Conservation (phyloP, 306 rosid genomes). For the Macrotyloma uniflorum region DNA sequence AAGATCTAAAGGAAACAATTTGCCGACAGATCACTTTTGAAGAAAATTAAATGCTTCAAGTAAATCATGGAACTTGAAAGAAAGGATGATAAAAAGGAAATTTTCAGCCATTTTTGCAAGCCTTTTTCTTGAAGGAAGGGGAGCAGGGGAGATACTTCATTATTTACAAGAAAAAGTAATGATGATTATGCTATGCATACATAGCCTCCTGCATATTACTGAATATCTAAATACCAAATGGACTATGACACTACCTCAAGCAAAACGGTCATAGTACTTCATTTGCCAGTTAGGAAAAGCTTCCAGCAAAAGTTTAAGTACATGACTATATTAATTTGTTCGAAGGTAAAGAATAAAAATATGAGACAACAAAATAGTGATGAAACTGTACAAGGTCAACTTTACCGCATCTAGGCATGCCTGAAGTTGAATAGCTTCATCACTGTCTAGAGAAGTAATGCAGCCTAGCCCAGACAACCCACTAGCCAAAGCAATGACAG, state of each 20-base stretch:
- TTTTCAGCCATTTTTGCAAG: slow-evolving; percentile 4
- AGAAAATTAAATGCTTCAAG: slow-evolving; percentile 21
- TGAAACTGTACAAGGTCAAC: slow-evolving; percentile 26
- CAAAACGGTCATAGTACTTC: neutral
- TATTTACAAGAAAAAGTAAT: neutral
- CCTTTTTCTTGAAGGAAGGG: neutral
- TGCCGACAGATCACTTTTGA: neutral
- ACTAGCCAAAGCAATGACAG: slow-evolving; percentile 93
- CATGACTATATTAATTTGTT: neutral
- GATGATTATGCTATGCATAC: neutral
- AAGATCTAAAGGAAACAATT: slow-evolving; percentile 1
- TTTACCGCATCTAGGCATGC: slow-evolving; percentile 82
- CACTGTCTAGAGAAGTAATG: slow-evolving; percentile 64
- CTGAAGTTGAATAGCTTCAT: slow-evolving; percentile 81
- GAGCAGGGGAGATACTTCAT: neutral
- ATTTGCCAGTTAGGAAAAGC: neutral
- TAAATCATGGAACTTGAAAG: slow-evolving; percentile 12
- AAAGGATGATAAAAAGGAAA: neutral
- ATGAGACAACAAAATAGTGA: neutral
- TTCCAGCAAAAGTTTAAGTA: slow-evolving; percentile 5
- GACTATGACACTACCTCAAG: neutral
- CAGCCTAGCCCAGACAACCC: slow-evolving; percentile 72
- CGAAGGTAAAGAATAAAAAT: slow-evolving; percentile 15
- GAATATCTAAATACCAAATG: slow-evolving; percentile 8
- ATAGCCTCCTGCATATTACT: slow-evolving; percentile 2